Evolutionary conservation across 2,329 filamentous ascomycete genomes (phyloP), one percentile per base, ranked within the genome.

Genomic region (Triangularia setosa): DNA sequence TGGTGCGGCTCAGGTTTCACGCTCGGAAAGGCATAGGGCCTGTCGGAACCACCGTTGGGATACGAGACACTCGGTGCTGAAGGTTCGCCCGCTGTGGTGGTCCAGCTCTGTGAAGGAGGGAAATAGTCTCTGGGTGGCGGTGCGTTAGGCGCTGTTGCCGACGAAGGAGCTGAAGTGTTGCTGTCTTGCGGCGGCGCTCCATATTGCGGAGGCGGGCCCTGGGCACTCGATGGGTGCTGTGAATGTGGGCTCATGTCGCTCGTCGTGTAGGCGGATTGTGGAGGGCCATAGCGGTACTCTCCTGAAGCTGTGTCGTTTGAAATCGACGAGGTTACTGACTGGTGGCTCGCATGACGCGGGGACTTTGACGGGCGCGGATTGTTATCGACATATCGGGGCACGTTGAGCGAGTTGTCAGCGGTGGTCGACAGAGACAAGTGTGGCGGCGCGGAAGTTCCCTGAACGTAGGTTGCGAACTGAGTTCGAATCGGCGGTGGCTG

Each of bases 261-360:
- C 16, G 71, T 71, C 16, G 70, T 65, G 54, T 58, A 61, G 14
- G 61, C 73, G 65, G 80, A 79, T 2, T 76, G 66, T 1, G 77
- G 79, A 2, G 83, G 79, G 2, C 82, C 81, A 67, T 87, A 87
- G 60, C 85, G 80, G 71, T 87, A 87, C 70, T 87, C 84, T 23
- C 80, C 77, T 0, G 83, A 76, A 3, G 79, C 72, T 48, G 85
- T 83, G 58, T 79, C 80, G 71, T 79, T 80, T 35, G 78, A 75
- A 30, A 84, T 75, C 23, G 84, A 83, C 44, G 79, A 76, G 12
- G 75, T 74, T 69, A 85, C 77, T 1, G 84, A 85, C 59, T 82
- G 81, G 67, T 86, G 82, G 72, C 78, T 81, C 11, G 76, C 77
- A 65, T 85, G 81, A 2, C 85, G 80, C 0, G 84, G 83, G 69